Conservation (phyloP, 805 yeast species). For the Lipomyces sp. region DNA sequence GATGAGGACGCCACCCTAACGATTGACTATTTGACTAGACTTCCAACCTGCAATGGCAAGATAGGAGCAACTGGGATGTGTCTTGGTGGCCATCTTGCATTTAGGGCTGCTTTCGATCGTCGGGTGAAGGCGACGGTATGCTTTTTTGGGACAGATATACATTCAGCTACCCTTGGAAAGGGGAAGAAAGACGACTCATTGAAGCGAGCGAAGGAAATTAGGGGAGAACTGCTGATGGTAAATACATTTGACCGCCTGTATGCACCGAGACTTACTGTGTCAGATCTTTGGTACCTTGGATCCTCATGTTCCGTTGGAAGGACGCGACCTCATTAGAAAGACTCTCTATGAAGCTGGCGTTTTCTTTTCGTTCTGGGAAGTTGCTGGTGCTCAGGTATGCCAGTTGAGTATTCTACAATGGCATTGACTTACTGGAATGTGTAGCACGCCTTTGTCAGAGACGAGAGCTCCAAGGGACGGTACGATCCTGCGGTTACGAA, state of each 20-base stretch:
- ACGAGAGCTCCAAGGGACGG: slow-evolving; percentile 78
- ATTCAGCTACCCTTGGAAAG: slow-evolving; percentile 66
- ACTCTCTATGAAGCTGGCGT: slow-evolving; percentile 63
- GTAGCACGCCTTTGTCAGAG: slow-evolving; percentile 83
- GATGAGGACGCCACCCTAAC: slow-evolving; percentile 73
- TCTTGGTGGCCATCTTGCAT: slow-evolving; percentile 82
- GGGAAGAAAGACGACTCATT: slow-evolving; percentile 70
- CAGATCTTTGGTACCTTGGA: slow-evolving; percentile 75
- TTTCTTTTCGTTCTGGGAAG: slow-evolving; percentile 71
- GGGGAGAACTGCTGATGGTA: slow-evolving; percentile 60
- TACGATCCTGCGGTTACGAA: slow-evolving; percentile 78
- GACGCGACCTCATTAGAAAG: slow-evolving; percentile 71
- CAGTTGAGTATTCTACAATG: neutral
- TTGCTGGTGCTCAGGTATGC: slow-evolving; percentile 60
- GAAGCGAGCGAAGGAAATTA: slow-evolving; percentile 57
- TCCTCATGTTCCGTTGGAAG: slow-evolving; percentile 78
- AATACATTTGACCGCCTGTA: neutral
- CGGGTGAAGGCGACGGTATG: slow-evolving; percentile 71
- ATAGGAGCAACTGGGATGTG: slow-evolving; percentile 89
- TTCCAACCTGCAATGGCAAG: slow-evolving; percentile 70
- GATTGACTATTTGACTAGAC: slow-evolving; percentile 61
- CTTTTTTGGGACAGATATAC: slow-evolving; percentile 82
- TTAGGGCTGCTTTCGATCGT: slow-evolving; percentile 66
- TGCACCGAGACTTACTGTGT: neutral
- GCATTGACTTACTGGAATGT: slow-evolving; percentile 2